Conservation (phyloP, 2,329 filamentous ascomycete genomes). For the Talaromyces islandicus region DNA sequence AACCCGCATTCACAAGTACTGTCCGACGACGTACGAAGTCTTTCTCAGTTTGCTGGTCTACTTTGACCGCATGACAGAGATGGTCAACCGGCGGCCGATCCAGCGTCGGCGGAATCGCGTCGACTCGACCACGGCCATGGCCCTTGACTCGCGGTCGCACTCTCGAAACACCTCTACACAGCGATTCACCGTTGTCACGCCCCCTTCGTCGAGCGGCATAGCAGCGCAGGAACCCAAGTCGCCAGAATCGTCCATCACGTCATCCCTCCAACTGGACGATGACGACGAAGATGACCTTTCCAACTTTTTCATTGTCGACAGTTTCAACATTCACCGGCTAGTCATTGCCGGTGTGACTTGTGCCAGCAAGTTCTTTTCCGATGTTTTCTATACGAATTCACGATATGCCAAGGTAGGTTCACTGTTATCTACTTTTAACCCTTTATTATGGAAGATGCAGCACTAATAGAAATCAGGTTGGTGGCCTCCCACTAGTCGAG, state of each 20-base stretch:
- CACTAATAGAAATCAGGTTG: slow-evolving; percentile 57
- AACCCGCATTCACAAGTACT: slow-evolving; percentile 96
- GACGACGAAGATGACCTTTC: slow-evolving; percentile 51
- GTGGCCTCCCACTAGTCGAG: slow-evolving; percentile 83
- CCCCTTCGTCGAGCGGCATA: slow-evolving; percentile 29
- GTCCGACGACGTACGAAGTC: slow-evolving; percentile 95
- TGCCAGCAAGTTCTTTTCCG: slow-evolving; percentile 98
- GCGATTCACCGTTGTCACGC: slow-evolving; percentile 28
- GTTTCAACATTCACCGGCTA: slow-evolving; percentile 95
- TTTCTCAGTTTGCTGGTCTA: slow-evolving; percentile 93
- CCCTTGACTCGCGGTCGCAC: slow-evolving; percentile 1
- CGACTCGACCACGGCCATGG: slow-evolving; percentile 16
- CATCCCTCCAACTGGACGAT: slow-evolving; percentile 30
- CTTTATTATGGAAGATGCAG: background rate
- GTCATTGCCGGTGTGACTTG: slow-evolving; percentile 97
- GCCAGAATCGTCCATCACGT: slow-evolving; percentile 26
- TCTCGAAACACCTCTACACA: slow-evolving; percentile 14
- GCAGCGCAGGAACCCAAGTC: slow-evolving; percentile 28
- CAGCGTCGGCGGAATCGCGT: slow-evolving; percentile 46
- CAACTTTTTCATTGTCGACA: slow-evolving; percentile 90
- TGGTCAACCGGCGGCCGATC: slow-evolving; percentile 74
- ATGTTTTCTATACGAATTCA: slow-evolving; percentile 98
- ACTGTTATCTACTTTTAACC: background rate
- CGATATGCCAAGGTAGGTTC: slow-evolving; percentile 86
- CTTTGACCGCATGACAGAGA: slow-evolving; percentile 97